Conservation (phyloP, 805 yeast species). For the Candida dajiaensis region DNA sequence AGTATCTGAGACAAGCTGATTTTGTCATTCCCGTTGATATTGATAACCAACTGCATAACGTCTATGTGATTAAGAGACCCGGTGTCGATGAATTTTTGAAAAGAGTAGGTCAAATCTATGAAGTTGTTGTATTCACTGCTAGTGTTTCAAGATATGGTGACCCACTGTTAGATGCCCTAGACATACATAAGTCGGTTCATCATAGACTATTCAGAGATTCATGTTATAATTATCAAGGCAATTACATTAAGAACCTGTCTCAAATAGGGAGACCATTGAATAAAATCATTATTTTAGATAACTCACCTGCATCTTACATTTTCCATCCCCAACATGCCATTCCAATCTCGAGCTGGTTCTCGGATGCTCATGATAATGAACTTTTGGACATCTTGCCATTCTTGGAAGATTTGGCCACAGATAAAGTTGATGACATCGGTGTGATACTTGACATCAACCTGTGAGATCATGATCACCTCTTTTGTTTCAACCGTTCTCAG, state of each 20-base stretch:
- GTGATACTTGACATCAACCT: slow-evolving; percentile 72
- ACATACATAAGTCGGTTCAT: slow-evolving; percentile 67
- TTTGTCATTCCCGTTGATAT: slow-evolving; percentile 97
- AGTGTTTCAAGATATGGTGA: slow-evolving; percentile 94
- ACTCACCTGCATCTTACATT: slow-evolving; percentile 96
- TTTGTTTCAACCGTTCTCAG: background rate
- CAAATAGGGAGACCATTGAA: slow-evolving; percentile 89
- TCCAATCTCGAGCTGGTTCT: slow-evolving; percentile 97
- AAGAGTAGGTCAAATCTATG: slow-evolving; percentile 79
- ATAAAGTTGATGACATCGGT: slow-evolving; percentile 77
- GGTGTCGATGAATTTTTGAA: slow-evolving; percentile 92
- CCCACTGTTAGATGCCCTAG: slow-evolving; percentile 86
- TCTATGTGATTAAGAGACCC: slow-evolving; percentile 94
- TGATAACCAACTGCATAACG: slow-evolving; percentile 87
- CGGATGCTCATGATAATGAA: slow-evolving; percentile 96
- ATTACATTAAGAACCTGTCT: slow-evolving; percentile 87
- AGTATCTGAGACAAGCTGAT: slow-evolving; percentile 87
- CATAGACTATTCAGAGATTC: slow-evolving; percentile 93
- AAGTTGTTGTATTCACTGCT: slow-evolving; percentile 96
- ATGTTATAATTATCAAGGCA: slow-evolving; percentile 90
- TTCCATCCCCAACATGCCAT: slow-evolving; percentile 98
- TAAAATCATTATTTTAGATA: slow-evolving; percentile 87
- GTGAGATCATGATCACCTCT: slow-evolving; percentile 4
- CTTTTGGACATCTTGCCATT: slow-evolving; percentile 86
- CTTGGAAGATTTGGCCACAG: slow-evolving; percentile 72